Evolutionary conservation across 2,329 filamentous ascomycete genomes (phyloP), one percentile per base, ranked within the genome.

Genomic region (Gaeumannomyces sp.): DNA sequence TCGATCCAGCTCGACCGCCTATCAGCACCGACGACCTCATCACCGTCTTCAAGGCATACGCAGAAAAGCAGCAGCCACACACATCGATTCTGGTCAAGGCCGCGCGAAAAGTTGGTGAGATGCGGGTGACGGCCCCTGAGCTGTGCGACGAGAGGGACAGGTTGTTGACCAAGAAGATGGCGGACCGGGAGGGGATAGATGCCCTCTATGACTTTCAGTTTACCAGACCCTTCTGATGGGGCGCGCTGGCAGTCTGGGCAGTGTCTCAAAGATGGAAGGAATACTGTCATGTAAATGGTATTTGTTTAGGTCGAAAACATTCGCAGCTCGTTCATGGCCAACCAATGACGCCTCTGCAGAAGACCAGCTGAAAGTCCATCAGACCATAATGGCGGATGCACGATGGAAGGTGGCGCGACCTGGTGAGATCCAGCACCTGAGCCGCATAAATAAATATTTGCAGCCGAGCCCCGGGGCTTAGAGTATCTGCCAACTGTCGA

Each of bases 51-150:
- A 25, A 3, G 14, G 33, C 19, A 22, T 59, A 63, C 25, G 61
- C 61, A 38, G 53, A 63, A 33, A 63, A 57, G 6, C 61, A 57
- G 25, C 61, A 63, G 45, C 61, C 61, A 2, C 61, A 57, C 31
- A 57, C 53, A 14, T 58, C 50, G 6, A 10, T 16, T 2, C 25
- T 58, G 11, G 45, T 63, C 22, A 45, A 58, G 53, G 50, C 38
- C 10, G 61, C 61, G 7, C 45, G 53, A 16, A 31, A 13, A 19
- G 35, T 31, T 2, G 61, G 45, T 2, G 53, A 33, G 25, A 7
- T 63, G 28, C 50, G 53, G n/a, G 61, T 63, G n/a, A 27, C 31
- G 61, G 25, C 28, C 11, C 16, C 61, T 1, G 61, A 59, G 33
- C 10, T 4, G 5, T 35, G 61, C 7, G 61, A 38, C 14, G 29